phyloP scores from a whole-genome alignment of 768 basidiomycete species.

The Kwoniella botswanensis region DNA sequence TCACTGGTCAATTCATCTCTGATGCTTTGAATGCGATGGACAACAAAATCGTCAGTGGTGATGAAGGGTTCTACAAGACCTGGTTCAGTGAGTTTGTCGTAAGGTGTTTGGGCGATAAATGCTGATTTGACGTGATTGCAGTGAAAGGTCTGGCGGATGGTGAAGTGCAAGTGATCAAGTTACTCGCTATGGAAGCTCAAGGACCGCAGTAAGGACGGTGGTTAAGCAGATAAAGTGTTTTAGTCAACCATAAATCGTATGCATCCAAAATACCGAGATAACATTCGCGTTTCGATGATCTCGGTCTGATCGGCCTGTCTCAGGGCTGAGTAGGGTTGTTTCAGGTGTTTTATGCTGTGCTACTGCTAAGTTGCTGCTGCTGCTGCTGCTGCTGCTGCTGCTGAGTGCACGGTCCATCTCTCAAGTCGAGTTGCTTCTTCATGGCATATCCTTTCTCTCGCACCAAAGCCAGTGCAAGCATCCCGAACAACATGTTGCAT shows the following conservation, averaged over 20 bases:
- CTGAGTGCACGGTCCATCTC: no score
- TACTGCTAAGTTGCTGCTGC: no score
- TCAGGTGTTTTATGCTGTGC: no score
- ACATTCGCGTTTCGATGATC: no score
- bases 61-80: constrained; percentile 59
- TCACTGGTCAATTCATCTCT: constrained; percentile 67
- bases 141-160: constrained; percentile 63
- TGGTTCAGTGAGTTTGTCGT: constrained; percentile 59
- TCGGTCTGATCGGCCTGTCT: no score
- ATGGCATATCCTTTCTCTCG: no score
- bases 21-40: constrained; percentile 62
- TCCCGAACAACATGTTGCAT: no score
- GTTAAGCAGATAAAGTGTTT: neutral
- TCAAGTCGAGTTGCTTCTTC: no score
- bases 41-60: constrained; percentile 54
- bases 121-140: neutral
- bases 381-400: no score
- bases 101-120: neutral
- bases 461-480: no score
- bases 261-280: neutral
- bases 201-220: constrained; percentile 16
- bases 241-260: neutral
- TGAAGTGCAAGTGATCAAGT: constrained; percentile 56
- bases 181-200: constrained; percentile 20
- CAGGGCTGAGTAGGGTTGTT: no score